Evolutionary conservation across 768 basidiomycete genomes (phyloP), one percentile per base, ranked within the genome.

Genomic region (Agrocybe praecox): DNA sequence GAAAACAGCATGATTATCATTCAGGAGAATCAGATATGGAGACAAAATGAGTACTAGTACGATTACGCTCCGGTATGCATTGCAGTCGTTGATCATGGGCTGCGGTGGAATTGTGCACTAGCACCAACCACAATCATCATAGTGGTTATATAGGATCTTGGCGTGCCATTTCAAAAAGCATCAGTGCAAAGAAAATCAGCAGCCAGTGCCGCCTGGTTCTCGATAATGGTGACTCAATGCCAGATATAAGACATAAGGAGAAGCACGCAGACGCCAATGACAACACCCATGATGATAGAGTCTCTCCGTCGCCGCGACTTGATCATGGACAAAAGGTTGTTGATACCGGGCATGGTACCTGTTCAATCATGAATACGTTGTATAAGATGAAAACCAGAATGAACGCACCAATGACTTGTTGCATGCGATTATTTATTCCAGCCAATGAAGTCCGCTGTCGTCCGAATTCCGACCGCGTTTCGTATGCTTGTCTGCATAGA

Each of bases 271-370:
- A 91, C 68, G n/a, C 91, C 95, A 64, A 96, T 89, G n/a, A 97
- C 77, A 55, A 86, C 75, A 9, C 94, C 96, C 70, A 98, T 71
- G 62, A 98, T 93, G 60, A 98, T 80, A 2, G 92, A 84, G 71
- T 99, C 97, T 66, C 95, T 78, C 57, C 96, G 80, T 64, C 96
- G 83, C 45, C 96, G 83, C 14, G 92, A 87, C 69, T 92, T 92
- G 70, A 99, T 98, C 92, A 98, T 95, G 1, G 82, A 81, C 33
- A 98, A 76, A 43, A 98, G 72, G 57, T 89, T 92, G 73, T 94
- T 95, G 62, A 99, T 88, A 2, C 96, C 96, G n/a, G 97, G 97
- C 72, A 98, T 89, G 6, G 90, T 87, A 66, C 80, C 93, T 95
- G 55, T 29, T 46, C 49, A 18, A 12, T 45, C 40, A 33, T 55